These are phyloP conservation scores for Monilinia vaccinii-corymbosi DNA, from an alignment of 2,329 filamentous ascomycete species.

Conservation along the genomic window DNA sequence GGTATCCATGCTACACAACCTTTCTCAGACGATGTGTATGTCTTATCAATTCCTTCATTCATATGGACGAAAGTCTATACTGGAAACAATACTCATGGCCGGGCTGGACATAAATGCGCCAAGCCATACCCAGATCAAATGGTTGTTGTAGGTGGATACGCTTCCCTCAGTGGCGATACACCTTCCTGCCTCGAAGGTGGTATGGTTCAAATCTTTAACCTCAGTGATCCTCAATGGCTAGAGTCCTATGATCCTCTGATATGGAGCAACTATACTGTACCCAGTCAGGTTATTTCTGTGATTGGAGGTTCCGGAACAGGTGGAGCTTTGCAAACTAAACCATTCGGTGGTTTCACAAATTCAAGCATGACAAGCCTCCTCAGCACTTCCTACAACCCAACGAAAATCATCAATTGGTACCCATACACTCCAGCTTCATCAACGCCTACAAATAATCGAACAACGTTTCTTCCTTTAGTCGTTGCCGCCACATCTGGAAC, in stretches of 20 bases:
- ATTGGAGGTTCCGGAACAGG: constrained; percentile 53
- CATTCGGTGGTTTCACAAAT: constrained; percentile 48
- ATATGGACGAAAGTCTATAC: constrained; percentile 60
- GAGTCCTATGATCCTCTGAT: constrained; percentile 57
- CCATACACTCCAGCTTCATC: constrained; percentile 39
- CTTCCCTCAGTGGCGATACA: constrained; percentile 25
- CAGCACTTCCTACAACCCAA: constrained; percentile 42
- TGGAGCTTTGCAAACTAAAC: constrained; percentile 55
- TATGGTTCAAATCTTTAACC: constrained; percentile 62
- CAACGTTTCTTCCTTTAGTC: constrained; percentile 9
- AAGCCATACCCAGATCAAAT: constrained; percentile 64
- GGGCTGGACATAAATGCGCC: constrained; percentile 61
- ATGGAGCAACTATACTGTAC: constrained; percentile 59
- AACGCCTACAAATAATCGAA: constrained; percentile 14
- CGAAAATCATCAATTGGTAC: constrained; percentile 50
- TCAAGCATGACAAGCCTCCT: constrained; percentile 45
- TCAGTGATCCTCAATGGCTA: constrained; percentile 61
- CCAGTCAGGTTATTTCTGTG: constrained; percentile 46
- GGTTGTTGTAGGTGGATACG: constrained; percentile 60
- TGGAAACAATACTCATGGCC: constrained; percentile 40
- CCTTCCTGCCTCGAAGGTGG: constrained; percentile 39
- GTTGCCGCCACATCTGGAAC: constrained; percentile 27
- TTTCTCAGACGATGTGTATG: constrained; percentile 67
- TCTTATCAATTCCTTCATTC: constrained; percentile 62
- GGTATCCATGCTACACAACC: constrained; percentile 34